Percentiles rank a stretch among this genome's conserved stretches.
Conservation (phyloP, 2,329 filamentous ascomycete species). For the Epichloe glyceriae region DNA sequence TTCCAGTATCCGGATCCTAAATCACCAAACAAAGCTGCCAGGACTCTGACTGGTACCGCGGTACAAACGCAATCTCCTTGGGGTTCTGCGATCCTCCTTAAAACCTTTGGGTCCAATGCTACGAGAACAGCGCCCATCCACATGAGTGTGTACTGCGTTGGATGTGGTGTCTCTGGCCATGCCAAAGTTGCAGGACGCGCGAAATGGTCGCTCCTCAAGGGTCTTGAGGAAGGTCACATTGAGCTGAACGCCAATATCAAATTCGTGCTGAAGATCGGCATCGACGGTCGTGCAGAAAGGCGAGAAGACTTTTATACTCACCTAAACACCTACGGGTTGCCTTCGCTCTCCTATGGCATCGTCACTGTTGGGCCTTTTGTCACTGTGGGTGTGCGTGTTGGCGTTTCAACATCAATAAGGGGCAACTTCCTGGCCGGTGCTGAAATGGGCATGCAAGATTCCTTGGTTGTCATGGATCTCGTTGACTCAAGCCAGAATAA, state of each 20-base stretch:
- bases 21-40: neutral
- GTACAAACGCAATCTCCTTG: neutral
- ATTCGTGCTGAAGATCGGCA: conserved; percentile 17
- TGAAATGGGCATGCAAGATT: conserved; percentile 11
- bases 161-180: conserved; percentile 2
- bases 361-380: conserved; percentile 15
- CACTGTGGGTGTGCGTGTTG: conserved; percentile 11
- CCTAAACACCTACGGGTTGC: conserved; percentile 14
- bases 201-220: conserved; percentile 4
- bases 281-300: conserved; percentile 15
- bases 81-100: conserved; percentile 3
- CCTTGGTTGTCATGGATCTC: conserved; percentile 11
- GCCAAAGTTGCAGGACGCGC: conserved; percentile 3
- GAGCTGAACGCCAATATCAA: conserved; percentile 6
- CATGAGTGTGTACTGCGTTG: conserved; percentile 5
- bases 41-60: neutral
- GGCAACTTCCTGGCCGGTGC: conserved; percentile 18
- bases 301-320: conserved; percentile 10
- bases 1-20: conserved; percentile 11
- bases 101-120: neutral
- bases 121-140: neutral
- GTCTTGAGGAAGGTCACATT: conserved; percentile 13
- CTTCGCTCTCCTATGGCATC: conserved; percentile 14
- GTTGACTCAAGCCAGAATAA: conserved; percentile 10
- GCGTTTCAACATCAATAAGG: conserved; percentile 12